Base-by-base conservation (phyloP, 257 asterid species). In the Eustoma russellianum region DNA sequence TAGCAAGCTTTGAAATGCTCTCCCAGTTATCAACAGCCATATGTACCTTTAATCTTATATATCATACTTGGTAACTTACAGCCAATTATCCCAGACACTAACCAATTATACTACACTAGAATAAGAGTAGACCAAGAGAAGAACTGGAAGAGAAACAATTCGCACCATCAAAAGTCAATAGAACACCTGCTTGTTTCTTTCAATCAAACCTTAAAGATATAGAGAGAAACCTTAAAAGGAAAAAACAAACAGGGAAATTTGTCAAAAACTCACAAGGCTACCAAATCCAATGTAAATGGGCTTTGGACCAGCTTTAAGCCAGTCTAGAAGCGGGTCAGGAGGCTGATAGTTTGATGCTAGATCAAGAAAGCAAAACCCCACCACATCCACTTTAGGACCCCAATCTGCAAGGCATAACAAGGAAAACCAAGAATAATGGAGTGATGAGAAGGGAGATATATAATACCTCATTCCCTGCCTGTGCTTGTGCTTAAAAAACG, bases 281-380 rank as follows among this genome's bases (percentile, higher is more conserved):
- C 86, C 93, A 70, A 86, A 86, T 61, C 96, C 96, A 61, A 83
- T 77, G 68, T 83, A 86, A 56, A 83, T 83, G 57, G 96, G 96
- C 67, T 73, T 81, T 66, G 90, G 83, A 70, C 89, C 94, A 73
- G 83, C 96, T 49, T 81, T 74, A 44, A 91, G 95, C 94, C 96
- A 91, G 61, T 80, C 79, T 66, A 80, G 54, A 73, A 91, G 95
- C 50, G 87, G 48, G 75, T 84, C 87, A 3, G 98, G 94, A 44
- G 95, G 98, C 63, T 78, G 79, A 67, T 82, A 91, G 70, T 81
- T 83, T 47, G 95, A 64, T 33, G 96, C 95, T 55, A 91, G 94
- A 83, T 86, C 98, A 53, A 91, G 96, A 84, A 91, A 91, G 84
- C 96, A 91, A 79, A 91, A 91, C 50, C 98, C 96, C 67, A 91